Base-by-base conservation (phyloP, 768 basidiomycete genomes). In the Brasilioporus rufonigricans region DNA sequence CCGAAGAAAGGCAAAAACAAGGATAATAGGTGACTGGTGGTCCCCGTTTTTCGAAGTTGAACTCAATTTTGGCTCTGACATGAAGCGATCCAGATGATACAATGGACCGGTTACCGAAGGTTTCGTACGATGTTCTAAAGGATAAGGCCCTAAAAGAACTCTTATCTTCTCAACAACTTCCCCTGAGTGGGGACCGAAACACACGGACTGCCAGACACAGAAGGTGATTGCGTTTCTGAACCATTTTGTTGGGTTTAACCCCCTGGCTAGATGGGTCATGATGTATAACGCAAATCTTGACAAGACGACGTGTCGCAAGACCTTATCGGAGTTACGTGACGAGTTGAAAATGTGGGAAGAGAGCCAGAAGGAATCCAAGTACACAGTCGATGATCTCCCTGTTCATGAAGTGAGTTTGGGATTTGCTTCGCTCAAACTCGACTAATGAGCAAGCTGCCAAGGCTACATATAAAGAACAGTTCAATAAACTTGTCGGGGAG, bases 251-350 rank as follows among this genome's bases (percentile, higher is more conserved):
- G 19, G 16, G 33, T 33, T 59, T n/a, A 50, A 47, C 24, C 27
- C 47, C 21, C 29, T 44, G 5, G 19, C 27, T 18, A 89, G 87
- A 58, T 90, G 86, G 86, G 77, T 86, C 0, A 82, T 83, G 71
- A 65, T 85, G 39, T 84, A 78, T 60, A 90, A 90, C 56, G 81
- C 86, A 27, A 90, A 89, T 64, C 73, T 87, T 10, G 88, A 90
- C 70, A 80, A 79, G 58, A 75, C 76, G 19, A 48, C 60, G 18
- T 72, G 77, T 43, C 77, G 85, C 27, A 81, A 80, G 63, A 74
- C 73, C 18, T 66, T 74, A 51, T 56, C 65, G 1, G 78, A 79
- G 33, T 74, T 89, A 14, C 74, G 76, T 39, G 63, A 62, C 39
- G 85, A 87, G 32, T 63, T 89, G 63, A 78, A 73, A 58, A 71